phyloP scores from a whole-genome alignment of 306 rosid species.

The Trifolium dubium region DNA sequence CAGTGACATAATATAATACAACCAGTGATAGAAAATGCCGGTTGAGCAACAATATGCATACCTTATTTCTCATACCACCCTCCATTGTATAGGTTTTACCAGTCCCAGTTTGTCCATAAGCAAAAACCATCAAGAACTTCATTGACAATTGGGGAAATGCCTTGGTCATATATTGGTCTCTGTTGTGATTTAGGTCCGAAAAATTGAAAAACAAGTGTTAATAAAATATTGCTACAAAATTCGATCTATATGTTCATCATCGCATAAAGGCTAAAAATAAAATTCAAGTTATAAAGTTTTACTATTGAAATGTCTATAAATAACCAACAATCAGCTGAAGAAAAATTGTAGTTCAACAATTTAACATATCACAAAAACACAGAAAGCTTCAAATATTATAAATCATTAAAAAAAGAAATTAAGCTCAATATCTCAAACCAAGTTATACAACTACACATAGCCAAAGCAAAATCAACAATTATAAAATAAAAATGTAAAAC shows the following conservation, averaged over 20 bases:
- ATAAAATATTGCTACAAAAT: too few relatives aligned
- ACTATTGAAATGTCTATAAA: too few relatives aligned
- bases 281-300: too few relatives aligned
- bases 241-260: too few relatives aligned
- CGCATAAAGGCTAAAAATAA: too few relatives aligned
- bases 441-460: background rate
- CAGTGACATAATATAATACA: background rate
- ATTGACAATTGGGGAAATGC: conserved; percentile 83
- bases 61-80: conserved; percentile 95
- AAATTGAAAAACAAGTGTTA: conserved; percentile 34
- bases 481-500: too few relatives aligned
- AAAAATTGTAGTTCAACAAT: too few relatives aligned
- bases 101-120: conserved; percentile 97
- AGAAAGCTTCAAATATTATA: too few relatives aligned
- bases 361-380: too few relatives aligned
- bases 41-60: conserved; percentile 37
- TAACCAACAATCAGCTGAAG: too few relatives aligned
- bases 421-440: background rate
- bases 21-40: background rate
- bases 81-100: conserved; percentile 99
- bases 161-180: conserved; percentile 91
- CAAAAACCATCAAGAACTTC: conserved; percentile 98
- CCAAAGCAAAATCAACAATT: background rate
- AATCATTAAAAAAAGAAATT: too few relatives aligned
- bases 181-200: conserved; percentile 95